phyloP scores from a whole-genome alignment of 2,329 filamentous ascomycete genomes.

The Furcasterigmium sp. region DNA sequence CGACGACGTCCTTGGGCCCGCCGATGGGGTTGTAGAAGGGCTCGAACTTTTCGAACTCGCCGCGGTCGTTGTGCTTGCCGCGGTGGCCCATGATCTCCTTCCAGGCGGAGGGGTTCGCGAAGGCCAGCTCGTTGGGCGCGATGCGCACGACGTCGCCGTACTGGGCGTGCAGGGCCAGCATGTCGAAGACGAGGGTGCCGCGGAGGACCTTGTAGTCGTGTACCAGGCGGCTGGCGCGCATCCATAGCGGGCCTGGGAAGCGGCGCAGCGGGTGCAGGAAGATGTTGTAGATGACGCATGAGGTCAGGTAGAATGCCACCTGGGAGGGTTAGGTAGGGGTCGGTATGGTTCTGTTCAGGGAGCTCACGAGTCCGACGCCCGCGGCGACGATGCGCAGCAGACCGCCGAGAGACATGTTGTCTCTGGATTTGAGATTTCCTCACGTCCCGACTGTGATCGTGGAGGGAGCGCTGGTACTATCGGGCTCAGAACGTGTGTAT shows the following conservation, averaged over 20 bases:
- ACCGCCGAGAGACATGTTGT: not conserved
- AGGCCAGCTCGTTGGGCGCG: slow-evolving; percentile 40
- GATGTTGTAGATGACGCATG: slow-evolving; percentile 16
- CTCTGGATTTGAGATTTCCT: too few species aligned
- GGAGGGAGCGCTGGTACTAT: too few species aligned
- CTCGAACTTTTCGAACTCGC: slow-evolving; percentile 9
- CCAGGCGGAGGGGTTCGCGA: slow-evolving; percentile 28
- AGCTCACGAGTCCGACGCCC: not conserved
- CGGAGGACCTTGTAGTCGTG: slow-evolving; percentile 8
- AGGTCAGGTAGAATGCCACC: not conserved
- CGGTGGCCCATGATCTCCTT: slow-evolving; percentile 33
- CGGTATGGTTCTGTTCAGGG: too few species aligned
- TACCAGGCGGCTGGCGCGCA: slow-evolving; percentile 3
- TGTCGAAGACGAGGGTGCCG: slow-evolving; percentile 19
- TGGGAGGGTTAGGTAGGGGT: too few species aligned
- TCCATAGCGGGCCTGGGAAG: slow-evolving; percentile 20
- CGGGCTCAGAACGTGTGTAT: too few species aligned
- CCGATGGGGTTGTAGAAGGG: slow-evolving; percentile 6
- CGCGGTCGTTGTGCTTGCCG: not conserved
- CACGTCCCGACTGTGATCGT: too few species aligned
- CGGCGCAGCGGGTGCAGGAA: slow-evolving; percentile 22
- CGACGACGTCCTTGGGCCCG: slow-evolving; percentile 11
- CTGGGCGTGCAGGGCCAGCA: slow-evolving; percentile 26
- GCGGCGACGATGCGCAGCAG: not conserved
- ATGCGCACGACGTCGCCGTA: slow-evolving; percentile 42